These are phyloP conservation scores for Lathyrus oleraceus DNA, from an alignment of 306 rosid species.

Conservation along the genomic window DNA sequence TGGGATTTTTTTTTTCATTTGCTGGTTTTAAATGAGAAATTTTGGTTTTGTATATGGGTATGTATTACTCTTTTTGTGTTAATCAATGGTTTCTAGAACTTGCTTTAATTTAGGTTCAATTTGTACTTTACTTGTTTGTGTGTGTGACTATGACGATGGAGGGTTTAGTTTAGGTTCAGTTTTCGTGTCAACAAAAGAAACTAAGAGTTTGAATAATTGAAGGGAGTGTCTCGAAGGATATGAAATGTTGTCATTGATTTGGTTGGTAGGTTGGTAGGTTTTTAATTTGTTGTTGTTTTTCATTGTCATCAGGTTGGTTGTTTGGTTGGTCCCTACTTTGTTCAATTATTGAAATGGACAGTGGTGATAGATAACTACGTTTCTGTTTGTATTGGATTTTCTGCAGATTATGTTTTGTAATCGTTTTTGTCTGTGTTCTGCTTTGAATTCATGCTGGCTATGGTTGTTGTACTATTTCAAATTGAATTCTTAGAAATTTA, in stretches of 20 bases:
- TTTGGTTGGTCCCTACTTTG: constrained; percentile 24
- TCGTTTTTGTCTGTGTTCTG: constrained; percentile 6
- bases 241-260: constrained; percentile 31
- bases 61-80: too few species aligned
- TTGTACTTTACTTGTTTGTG: constrained; percentile 23
- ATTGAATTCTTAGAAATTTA: constrained; percentile 7
- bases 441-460: not conserved
- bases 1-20: too few species aligned
- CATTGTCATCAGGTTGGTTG: constrained; percentile 22
- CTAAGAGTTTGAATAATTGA: constrained; percentile 11
- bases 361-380: not conserved
- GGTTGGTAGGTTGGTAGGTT: constrained; percentile 41
- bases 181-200: constrained; percentile 13
- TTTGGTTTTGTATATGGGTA: constrained; percentile 1
- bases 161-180: constrained; percentile 18
- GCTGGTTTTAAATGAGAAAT: not conserved
- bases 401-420: constrained; percentile 10
- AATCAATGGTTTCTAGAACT: too few species aligned
- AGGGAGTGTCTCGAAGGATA: constrained; percentile 19
- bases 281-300: constrained; percentile 34
- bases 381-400: constrained; percentile 25
- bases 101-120: too few species aligned
- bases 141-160: constrained; percentile 24
- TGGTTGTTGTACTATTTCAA: not conserved
- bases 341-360: constrained; percentile 31